Percentiles rank a stretch among this genome's conserved stretches.
These are phyloP conservation scores for Leishmania aethiopica DNA, from an alignment of 208 protist species.

Conservation along the genomic window DNA sequence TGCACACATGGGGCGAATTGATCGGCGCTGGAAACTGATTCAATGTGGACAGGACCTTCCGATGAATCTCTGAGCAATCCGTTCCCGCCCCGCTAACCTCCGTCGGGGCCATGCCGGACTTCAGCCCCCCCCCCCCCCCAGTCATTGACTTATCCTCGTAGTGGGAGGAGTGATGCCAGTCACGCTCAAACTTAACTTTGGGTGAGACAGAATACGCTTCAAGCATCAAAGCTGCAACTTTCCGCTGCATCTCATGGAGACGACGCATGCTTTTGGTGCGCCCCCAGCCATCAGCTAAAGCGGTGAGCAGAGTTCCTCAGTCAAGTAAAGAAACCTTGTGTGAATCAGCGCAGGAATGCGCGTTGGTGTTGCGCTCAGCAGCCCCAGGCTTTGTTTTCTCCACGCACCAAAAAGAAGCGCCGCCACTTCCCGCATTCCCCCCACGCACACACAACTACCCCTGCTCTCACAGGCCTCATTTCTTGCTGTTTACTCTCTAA, in stretches of 20 bases:
- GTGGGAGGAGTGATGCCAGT: neutral
- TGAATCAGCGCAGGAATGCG: neutral
- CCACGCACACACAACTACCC: neutral
- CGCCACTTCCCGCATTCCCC: neutral
- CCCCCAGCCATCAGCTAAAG: neutral
- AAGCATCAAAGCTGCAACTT: neutral
- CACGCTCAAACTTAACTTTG: neutral
- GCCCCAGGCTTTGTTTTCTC: neutral
- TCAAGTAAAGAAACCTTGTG: neutral
- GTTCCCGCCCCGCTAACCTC: neutral
- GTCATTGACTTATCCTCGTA: neutral
- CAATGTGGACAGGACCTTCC: neutral
- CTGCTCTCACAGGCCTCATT: neutral
- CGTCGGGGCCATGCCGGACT: neutral
- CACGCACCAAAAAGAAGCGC: neutral
- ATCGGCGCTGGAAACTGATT: neutral
- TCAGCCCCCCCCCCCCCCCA: neutral
- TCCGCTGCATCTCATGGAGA: neutral
- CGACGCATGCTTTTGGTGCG: neutral
- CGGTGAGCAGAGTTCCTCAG: neutral
- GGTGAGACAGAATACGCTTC: neutral
- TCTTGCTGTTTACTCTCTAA: neutral
- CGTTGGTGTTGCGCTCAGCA: neutral
- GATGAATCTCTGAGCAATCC: neutral
- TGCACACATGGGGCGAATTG: neutral